phyloP scores from a whole-genome alignment of 192 early-diverging fungal species.

The Linderina pennispora region DNA sequence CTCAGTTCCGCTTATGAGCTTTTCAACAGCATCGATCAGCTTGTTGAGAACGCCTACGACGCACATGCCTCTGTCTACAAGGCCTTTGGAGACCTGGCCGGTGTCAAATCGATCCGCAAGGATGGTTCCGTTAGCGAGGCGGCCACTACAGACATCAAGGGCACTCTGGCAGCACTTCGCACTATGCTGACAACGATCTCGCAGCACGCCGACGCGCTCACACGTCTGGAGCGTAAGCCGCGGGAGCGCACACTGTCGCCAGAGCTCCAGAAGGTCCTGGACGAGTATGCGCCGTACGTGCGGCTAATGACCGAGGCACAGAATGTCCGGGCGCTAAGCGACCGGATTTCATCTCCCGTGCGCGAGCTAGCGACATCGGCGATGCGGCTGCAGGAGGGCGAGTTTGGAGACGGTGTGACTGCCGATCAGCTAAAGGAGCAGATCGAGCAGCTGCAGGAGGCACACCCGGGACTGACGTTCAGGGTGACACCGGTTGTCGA shows the following conservation, averaged over 20 bases:
- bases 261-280: slow-evolving; percentile 21
- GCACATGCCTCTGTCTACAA: slow-evolving; percentile 39
- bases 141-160: slow-evolving; percentile 32
- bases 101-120: slow-evolving; percentile 41
- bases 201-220: slow-evolving; percentile 16
- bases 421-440: slow-evolving; percentile 17
- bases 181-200: slow-evolving; percentile 31
- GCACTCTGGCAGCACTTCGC: slow-evolving; percentile 32
- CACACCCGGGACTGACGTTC: slow-evolving; percentile 24
- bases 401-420: slow-evolving; percentile 31
- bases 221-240: slow-evolving; percentile 35
- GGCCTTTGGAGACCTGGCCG: slow-evolving; percentile 40
- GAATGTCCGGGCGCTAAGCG: slow-evolving; percentile 11
- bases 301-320: slow-evolving; percentile 37
- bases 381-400: slow-evolving; percentile 40
- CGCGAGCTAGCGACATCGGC: slow-evolving; percentile 36
- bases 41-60: slow-evolving; percentile 44
- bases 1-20: slow-evolving; percentile 23
- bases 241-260: slow-evolving; percentile 38
- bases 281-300: slow-evolving; percentile 30
- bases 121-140: slow-evolving; percentile 41
- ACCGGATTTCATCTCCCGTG: slow-evolving; percentile 22
- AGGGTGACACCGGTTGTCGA: slow-evolving; percentile 11
- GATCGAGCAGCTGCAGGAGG: slow-evolving; percentile 10
- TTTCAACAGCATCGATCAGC: slow-evolving; percentile 17